Conservation (phyloP, 2,329 filamentous ascomycete genomes). For the Seiridium cupressi region DNA sequence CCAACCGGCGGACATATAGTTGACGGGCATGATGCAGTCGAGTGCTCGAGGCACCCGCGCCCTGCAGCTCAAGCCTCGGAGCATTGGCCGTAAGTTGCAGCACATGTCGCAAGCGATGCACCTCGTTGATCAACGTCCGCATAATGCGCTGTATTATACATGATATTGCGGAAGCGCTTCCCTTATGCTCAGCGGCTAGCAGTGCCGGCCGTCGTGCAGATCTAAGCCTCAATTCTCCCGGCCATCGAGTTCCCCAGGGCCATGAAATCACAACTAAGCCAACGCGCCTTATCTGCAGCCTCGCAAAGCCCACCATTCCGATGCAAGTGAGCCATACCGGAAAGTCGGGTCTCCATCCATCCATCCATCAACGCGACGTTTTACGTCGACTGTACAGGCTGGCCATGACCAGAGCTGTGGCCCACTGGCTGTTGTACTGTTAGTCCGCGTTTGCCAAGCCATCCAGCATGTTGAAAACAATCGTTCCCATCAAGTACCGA, state of each 20-base stretch:
- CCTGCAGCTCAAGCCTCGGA: constrained; percentile 4
- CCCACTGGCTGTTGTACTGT: background rate
- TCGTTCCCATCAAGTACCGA: background rate
- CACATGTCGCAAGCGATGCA: constrained; percentile 3
- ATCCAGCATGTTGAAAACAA: background rate
- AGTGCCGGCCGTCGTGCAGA: constrained; percentile 4
- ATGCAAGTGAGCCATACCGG: background rate
- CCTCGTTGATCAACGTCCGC: background rate
- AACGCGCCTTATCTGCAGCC: background rate
- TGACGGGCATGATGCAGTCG: background rate
- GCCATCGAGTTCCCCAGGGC: background rate
- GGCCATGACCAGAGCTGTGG: no score
- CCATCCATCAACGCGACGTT: no score
- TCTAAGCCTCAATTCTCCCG: background rate
- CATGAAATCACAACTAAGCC: background rate
- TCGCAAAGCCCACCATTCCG: background rate
- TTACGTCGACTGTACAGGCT: no score
- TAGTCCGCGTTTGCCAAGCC: background rate
- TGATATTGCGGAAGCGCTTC: background rate
- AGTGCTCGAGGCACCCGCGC: background rate
- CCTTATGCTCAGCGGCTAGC: background rate
- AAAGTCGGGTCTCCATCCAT: background rate
- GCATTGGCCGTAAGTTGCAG: background rate
- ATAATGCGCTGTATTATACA: constrained; percentile 7
- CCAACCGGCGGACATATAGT: background rate